These are phyloP conservation scores for Kodamaea lidongshanica DNA, from an alignment of 805 yeast species.

Conservation along the genomic window DNA sequence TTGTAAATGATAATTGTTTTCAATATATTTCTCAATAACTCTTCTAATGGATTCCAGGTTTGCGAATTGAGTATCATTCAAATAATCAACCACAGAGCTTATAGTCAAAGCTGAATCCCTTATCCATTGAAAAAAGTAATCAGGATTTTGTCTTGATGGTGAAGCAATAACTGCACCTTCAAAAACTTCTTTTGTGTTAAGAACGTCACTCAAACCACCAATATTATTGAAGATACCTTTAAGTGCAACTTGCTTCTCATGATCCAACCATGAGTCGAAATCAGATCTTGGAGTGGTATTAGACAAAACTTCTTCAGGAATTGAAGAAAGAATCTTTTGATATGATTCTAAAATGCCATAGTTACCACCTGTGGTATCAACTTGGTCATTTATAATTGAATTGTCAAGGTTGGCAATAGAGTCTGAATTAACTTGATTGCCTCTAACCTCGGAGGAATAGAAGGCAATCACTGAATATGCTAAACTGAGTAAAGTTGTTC, in stretches of 20 bases:
- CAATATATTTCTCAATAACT: conserved; percentile 56
- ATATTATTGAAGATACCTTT: conserved; percentile 47
- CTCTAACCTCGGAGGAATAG: too few species aligned
- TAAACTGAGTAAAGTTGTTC: too few species aligned
- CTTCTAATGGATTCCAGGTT: conserved; percentile 13
- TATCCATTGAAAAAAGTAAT: conserved; percentile 87
- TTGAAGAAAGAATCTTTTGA: too few species aligned
- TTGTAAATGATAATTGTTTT: conserved; percentile 55
- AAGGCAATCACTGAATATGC: too few species aligned
- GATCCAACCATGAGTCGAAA: conserved; percentile 44
- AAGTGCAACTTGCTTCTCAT: conserved; percentile 40
- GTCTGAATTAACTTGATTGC: too few species aligned
- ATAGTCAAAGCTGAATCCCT: conserved; percentile 84
- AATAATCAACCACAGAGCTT: conserved; percentile 52
- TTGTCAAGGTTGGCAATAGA: too few species aligned
- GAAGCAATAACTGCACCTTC: conserved; percentile 80
- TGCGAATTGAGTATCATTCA: conserved; percentile 35
- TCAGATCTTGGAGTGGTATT: too few species aligned
- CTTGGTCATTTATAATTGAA: too few species aligned
- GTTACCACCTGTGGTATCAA: too few species aligned
- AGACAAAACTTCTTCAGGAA: too few species aligned
- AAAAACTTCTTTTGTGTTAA: conserved; percentile 31
- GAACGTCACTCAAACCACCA: conserved; percentile 42
- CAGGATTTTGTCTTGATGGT: conserved; percentile 64
- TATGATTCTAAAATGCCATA: too few species aligned